phyloP scores from a whole-genome alignment of 495 filamentous ascomycete species.

The Daldinia concentrica region DNA sequence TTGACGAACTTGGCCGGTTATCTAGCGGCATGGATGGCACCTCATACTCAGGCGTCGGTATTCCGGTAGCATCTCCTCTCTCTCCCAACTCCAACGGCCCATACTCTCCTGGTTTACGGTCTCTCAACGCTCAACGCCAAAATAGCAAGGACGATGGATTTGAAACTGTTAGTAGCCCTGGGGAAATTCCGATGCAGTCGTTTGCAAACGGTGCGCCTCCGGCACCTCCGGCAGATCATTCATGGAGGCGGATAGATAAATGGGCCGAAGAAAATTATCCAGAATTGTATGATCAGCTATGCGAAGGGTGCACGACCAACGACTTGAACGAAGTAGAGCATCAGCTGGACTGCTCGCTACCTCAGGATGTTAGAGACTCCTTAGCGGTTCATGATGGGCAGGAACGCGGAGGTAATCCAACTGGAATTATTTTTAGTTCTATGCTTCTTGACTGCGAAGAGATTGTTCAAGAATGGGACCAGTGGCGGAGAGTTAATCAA shows the following conservation, averaged over 20 bases:
- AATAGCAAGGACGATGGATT: conserved; percentile 69
- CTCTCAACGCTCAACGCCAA: conserved; percentile 66
- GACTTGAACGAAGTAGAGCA: conserved; percentile 98
- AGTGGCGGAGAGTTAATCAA: conserved; percentile 92
- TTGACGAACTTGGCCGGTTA: conserved; percentile 68
- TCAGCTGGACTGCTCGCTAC: conserved; percentile 92
- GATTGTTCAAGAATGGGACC: conserved; percentile 96
- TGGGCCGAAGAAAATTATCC: conserved; percentile 97
- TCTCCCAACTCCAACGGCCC: conserved; percentile 72
- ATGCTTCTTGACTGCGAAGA: conserved; percentile 99
- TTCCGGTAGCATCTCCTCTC: conserved; percentile 65
- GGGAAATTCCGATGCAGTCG: conserved; percentile 96
- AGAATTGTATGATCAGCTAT: conserved; percentile 91
- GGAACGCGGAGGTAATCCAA: conserved; percentile 89
- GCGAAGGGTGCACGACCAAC: conserved; percentile 89
- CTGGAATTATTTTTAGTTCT: conserved; percentile 88
- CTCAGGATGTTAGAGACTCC: conserved; percentile 92
- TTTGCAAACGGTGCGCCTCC: conserved; percentile 93
- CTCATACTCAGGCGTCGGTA: conserved; percentile 52
- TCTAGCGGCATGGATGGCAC: conserved; percentile 63
- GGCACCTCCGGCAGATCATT: conserved; percentile 84
- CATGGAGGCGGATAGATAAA: conserved; percentile 90
- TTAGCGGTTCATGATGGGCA: conserved; percentile 92
- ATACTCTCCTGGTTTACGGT: conserved; percentile 92
- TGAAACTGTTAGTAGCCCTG: conserved; percentile 69